phyloP scores from a whole-genome alignment of 371 early-diverging fungal genomes.

The Syncephalastrum monosporum region DNA sequence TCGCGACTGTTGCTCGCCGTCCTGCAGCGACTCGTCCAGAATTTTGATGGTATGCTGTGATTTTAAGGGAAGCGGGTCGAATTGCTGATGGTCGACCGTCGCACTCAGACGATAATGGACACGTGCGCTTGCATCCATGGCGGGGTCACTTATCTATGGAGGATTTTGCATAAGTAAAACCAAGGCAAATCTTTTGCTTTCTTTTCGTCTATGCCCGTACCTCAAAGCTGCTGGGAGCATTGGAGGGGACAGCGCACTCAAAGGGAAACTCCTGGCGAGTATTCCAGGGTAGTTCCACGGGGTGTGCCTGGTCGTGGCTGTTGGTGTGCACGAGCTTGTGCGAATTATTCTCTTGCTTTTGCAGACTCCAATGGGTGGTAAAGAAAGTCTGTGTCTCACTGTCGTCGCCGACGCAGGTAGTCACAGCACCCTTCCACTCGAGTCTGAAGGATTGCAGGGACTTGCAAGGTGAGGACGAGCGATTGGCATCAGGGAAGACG shows the following conservation, averaged over 20 bases:
- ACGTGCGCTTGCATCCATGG: conserved; percentile 1
- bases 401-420: too few relatives aligned
- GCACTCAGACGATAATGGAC: conserved; percentile 5
- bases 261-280: conserved; percentile 1
- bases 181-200: neutral
- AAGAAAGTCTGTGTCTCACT: too few relatives aligned
- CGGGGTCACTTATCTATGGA: conserved; percentile 5
- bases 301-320: too few relatives aligned
- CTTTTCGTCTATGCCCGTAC: neutral
- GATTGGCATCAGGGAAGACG: too few relatives aligned
- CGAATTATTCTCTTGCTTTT: too few relatives aligned
- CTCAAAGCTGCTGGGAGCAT: conserved; percentile 12
- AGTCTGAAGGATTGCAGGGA: too few relatives aligned
- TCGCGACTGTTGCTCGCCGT: conserved; percentile 7
- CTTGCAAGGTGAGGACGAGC: too few relatives aligned
- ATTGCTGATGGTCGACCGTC: conserved; percentile 6
- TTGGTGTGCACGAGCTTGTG: too few relatives aligned
- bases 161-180: neutral
- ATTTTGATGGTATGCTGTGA: neutral
- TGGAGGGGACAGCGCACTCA: conserved; percentile 3
- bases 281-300: too few relatives aligned
- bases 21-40: neutral
- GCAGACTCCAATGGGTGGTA: too few relatives aligned
- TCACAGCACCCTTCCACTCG: too few relatives aligned
- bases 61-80: conserved; percentile 7